Conservation (phyloP, 441 rosid genomes). For the Flueggea neowawraea region DNA sequence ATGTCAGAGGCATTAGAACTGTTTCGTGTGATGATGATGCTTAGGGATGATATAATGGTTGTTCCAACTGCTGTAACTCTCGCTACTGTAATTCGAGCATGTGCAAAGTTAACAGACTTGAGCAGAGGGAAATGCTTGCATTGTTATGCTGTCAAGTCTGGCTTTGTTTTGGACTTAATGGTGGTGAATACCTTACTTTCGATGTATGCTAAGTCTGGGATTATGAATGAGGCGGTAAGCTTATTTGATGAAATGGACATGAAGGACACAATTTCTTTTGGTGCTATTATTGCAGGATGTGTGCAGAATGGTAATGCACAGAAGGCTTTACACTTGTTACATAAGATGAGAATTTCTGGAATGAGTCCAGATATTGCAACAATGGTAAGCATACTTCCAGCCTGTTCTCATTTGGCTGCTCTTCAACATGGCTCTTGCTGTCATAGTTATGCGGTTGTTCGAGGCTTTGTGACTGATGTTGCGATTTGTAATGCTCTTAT, state of each 20-base stretch:
- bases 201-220: slow-evolving; percentile 28
- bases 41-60: slow-evolving; percentile 2
- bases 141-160: slow-evolving; percentile 17
- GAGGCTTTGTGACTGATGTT: slow-evolving; percentile 13
- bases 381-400: slow-evolving; percentile 20
- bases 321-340: slow-evolving; percentile 19
- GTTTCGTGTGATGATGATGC: slow-evolving; percentile 16
- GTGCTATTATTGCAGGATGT: slow-evolving; percentile 27
- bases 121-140: slow-evolving; percentile 22
- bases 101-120: slow-evolving; percentile 22
- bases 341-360: slow-evolving; percentile 16
- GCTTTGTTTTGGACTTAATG: slow-evolving; percentile 20
- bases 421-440: slow-evolving; percentile 21
- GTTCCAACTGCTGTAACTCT: slow-evolving; percentile 14
- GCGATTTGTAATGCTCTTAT: slow-evolving; percentile 26
- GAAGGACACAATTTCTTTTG: slow-evolving; percentile 20
- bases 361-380: slow-evolving; percentile 19
- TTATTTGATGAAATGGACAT: slow-evolving; percentile 21
- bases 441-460: slow-evolving; percentile 18
- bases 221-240: slow-evolving; percentile 10
- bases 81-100: slow-evolving; percentile 21
- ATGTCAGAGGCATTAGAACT: slow-evolving; percentile 21
- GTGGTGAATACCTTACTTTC: slow-evolving; percentile 29
- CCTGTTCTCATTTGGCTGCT: slow-evolving; percentile 31
- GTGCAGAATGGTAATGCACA: slow-evolving; percentile 27